phyloP scores from a whole-genome alignment of 2,329 filamentous ascomycete genomes.

The Tothia fuscella region DNA sequence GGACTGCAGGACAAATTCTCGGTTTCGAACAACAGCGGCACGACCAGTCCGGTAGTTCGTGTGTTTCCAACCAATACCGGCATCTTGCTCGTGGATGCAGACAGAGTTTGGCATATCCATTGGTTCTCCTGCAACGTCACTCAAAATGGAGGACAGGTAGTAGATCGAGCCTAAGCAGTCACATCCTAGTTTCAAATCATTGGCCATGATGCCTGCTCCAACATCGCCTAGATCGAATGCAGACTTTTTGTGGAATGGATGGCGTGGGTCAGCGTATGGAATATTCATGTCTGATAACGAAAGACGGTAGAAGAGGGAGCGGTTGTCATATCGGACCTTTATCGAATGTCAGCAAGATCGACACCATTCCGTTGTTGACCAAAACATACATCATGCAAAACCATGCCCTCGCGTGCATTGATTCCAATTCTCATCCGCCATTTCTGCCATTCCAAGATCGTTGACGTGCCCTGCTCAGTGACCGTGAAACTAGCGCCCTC shows the following conservation, averaged over 20 bases:
- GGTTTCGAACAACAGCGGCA: slow-evolving; percentile 49
- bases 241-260: slow-evolving; percentile 57
- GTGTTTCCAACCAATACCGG: slow-evolving; percentile 58
- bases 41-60: slow-evolving; percentile 57
- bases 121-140: slow-evolving; percentile 47
- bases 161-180: slow-evolving; percentile 61
- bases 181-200: slow-evolving; percentile 57
- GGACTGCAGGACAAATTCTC: slow-evolving; percentile 55
- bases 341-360: neutral
- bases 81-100: slow-evolving; percentile 60
- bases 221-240: slow-evolving; percentile 60
- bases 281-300: slow-evolving; percentile 58
- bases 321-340: slow-evolving; percentile 44
- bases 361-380: slow-evolving; percentile 10
- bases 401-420: slow-evolving; percentile 57
- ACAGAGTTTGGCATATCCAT: slow-evolving; percentile 52
- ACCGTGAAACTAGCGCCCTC: slow-evolving; percentile 52
- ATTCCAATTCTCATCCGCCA: slow-evolving; percentile 60
- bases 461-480: slow-evolving; percentile 40
- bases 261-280: slow-evolving; percentile 50
- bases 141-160: slow-evolving; percentile 49
- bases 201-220: slow-evolving; percentile 54
- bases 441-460: slow-evolving; percentile 53
- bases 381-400: slow-evolving; percentile 47
- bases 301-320: slow-evolving; percentile 56